Conservation (phyloP, 345 rosid species). For the Eucalyptus caleyi region DNA sequence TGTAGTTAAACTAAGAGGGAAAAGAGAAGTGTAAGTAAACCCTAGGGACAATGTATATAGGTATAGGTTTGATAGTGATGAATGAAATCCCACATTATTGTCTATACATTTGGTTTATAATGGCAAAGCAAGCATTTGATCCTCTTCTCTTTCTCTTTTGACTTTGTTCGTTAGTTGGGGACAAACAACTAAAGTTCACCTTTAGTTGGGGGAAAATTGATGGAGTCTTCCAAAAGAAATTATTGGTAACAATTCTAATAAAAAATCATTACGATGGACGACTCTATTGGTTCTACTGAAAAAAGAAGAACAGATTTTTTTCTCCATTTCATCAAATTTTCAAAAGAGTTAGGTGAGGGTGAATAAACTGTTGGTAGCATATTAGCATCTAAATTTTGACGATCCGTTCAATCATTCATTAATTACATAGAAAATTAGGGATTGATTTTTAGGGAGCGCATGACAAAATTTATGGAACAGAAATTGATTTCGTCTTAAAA, state of each 20-base stretch:
- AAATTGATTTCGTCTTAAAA: accelerated
- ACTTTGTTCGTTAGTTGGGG: neutral
- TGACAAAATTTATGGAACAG: too few species aligned
- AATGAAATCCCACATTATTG: neutral
- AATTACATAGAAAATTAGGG: too few species aligned
- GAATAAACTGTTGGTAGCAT: neutral
- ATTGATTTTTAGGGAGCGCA: too few species aligned
- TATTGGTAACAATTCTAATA: neutral
- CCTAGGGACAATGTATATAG: neutral
- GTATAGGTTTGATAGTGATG: neutral
- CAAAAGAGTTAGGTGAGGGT: neutral
- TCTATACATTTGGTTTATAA: neutral
- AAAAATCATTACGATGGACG: neutral
- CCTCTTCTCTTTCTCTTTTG: neutral
- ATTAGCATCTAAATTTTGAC: too few species aligned
- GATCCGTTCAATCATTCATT: accelerated
- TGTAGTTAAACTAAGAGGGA: neutral
- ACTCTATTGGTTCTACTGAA: neutral
- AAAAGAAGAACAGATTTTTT: neutral
- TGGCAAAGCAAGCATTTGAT: neutral
- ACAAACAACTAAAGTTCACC: neutral
- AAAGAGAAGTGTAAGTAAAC: neutral
- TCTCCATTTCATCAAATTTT: neutral
- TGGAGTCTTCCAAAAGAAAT: neutral
- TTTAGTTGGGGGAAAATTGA: neutral